phyloP scores from a whole-genome alignment of 225 moss, liverwort and hornwort genomes.

The Anthoceros angustus region DNA sequence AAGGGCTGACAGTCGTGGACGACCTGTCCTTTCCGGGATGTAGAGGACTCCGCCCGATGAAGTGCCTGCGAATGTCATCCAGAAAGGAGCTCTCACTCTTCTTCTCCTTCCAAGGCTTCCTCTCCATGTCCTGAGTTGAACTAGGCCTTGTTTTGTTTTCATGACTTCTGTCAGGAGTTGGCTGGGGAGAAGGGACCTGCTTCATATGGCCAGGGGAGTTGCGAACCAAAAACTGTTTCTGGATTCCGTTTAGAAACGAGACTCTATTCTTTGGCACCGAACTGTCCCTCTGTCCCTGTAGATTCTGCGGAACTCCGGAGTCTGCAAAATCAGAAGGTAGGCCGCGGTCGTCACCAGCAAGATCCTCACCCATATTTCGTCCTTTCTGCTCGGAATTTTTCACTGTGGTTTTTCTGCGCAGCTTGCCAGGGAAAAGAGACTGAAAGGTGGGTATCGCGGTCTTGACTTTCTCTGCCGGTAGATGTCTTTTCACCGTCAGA shows the following conservation, averaged over 20 bases:
- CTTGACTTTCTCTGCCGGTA: neutral
- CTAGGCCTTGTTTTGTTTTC: neutral
- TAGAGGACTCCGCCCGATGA: neutral
- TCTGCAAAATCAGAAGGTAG: neutral
- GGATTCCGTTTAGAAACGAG: neutral
- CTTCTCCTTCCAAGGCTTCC: neutral
- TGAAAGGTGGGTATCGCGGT: neutral
- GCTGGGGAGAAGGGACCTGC: neutral
- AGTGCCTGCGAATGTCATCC: neutral
- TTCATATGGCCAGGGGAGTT: neutral
- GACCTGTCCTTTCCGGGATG: neutral
- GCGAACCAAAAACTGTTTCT: neutral
- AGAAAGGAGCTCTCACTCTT: neutral
- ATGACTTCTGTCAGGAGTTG: neutral
- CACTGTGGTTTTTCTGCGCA: neutral
- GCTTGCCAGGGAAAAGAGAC: neutral
- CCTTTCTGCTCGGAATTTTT: neutral
- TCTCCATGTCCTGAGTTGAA: neutral
- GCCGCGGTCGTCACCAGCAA: neutral
- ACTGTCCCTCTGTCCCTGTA: neutral
- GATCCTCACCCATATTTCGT: neutral
- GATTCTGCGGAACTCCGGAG: neutral
- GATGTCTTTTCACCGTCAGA: neutral
- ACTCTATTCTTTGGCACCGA: neutral
- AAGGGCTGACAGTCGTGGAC: neutral